A percentile compares a stretch with the other conserved stretches of the same genome.
Conservation (phyloP, 1,139 yeast genomes). For the Debaryomyces sp. region DNA sequence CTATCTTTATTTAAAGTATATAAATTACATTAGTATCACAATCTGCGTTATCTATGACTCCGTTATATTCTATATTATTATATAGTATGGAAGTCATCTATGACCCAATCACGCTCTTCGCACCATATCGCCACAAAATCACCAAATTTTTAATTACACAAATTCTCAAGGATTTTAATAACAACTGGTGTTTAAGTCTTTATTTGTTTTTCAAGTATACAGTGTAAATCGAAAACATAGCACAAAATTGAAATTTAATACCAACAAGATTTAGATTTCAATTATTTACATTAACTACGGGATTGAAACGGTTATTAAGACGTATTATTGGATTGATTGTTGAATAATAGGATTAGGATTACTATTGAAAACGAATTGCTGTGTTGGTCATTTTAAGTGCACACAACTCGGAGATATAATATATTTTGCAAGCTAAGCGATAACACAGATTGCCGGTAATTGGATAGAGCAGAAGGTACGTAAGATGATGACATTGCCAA, state of each 20-base stretch:
- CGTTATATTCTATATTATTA: too few relatives aligned
- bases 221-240: conserved; percentile 15
- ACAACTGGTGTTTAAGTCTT: conserved; percentile 5
- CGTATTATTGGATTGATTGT: conserved; percentile 4
- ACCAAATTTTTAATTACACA: conserved; percentile 15
- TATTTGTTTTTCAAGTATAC: conserved; percentile 12
- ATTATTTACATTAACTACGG: not conserved
- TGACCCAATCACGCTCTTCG: not conserved
- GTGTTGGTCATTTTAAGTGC: not conserved
- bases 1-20: too few relatives aligned
- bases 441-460: not conserved
- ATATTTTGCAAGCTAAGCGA: not conserved
- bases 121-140: conserved; percentile 13
- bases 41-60: too few relatives aligned
- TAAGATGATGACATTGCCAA: conserved; percentile 30
- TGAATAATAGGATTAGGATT: not conserved
- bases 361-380: not conserved
- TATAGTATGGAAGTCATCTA: too few relatives aligned
- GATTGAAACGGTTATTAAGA: conserved; percentile 1
- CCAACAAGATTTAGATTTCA: conserved; percentile 6
- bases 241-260: conserved; percentile 17
- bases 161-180: conserved; percentile 9
- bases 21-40: too few relatives aligned
- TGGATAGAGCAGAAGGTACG: not conserved
- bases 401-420: not conserved